These are phyloP conservation scores for Penicillium canescens DNA, from an alignment of 495 filamentous ascomycete genomes.

Conservation along the genomic window DNA sequence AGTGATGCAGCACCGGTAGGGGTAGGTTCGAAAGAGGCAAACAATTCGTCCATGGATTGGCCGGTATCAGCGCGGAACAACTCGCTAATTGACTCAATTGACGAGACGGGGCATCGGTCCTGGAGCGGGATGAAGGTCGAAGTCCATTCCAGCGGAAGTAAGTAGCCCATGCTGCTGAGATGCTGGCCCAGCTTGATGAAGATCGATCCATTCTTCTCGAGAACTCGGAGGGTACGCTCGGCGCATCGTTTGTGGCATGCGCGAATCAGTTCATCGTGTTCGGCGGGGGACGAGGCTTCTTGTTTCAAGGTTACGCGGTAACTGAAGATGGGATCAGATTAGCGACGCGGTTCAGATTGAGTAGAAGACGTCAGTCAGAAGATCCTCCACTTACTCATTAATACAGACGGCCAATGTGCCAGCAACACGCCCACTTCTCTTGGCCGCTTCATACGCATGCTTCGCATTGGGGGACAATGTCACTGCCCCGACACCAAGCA, in stretches of 20 bases:
- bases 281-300: conserved; percentile 56
- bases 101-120: conserved; percentile 92
- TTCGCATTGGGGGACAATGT: conserved; percentile 71
- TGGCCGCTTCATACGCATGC: conserved; percentile 69
- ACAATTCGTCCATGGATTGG: conserved; percentile 73
- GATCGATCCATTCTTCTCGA: conserved; percentile 95
- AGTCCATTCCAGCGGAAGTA: conserved; percentile 93
- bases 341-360: not conserved
- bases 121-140: conserved; percentile 94
- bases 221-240: conserved; percentile 75
- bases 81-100: conserved; percentile 79
- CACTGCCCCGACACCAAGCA: conserved; percentile 57
- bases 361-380: not conserved
- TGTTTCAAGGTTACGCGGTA: conserved; percentile 80
- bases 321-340: conserved; percentile 41
- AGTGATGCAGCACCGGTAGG: conserved; percentile 93
- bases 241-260: conserved; percentile 94
- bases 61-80: conserved; percentile 89
- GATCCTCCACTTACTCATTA: conserved; percentile 73
- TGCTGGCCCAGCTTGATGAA: conserved; percentile 99
- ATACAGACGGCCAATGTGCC: conserved; percentile 76
- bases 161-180: conserved; percentile 93
- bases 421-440: conserved; percentile 80
- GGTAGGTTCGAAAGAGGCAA: conserved; percentile 72
- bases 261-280: conserved; percentile 66